phyloP scores from a whole-genome alignment of 805 yeast genomes.

The Yamadazyma phyllophila region DNA sequence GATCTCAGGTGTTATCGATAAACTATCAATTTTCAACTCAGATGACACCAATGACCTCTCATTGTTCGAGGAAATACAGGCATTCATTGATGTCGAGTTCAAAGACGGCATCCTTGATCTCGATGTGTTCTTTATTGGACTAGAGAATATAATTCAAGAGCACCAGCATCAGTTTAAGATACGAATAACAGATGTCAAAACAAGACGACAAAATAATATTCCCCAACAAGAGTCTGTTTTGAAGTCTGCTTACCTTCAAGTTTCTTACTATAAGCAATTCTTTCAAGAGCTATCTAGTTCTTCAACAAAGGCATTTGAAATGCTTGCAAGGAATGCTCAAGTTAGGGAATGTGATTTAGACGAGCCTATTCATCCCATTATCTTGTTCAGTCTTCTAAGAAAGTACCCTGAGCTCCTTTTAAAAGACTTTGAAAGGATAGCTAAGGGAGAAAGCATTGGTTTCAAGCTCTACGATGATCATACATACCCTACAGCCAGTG shows the following conservation, averaged over 20 bases:
- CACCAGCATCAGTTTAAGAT: constrained; percentile 14
- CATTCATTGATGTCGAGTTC: constrained; percentile 16
- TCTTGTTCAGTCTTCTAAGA: constrained; percentile 38
- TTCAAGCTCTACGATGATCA: constrained; percentile 37
- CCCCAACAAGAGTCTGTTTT: constrained; percentile 54
- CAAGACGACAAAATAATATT: constrained; percentile 42
- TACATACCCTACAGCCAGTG: background rate
- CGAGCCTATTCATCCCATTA: constrained; percentile 42
- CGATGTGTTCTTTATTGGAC: constrained; percentile 17
- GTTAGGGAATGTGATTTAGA: constrained; percentile 49
- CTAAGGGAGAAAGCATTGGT: constrained; percentile 45
- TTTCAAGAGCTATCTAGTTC: constrained; percentile 33
- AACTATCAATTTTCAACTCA: constrained; percentile 25
- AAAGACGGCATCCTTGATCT: constrained; percentile 22
- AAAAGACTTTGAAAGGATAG: constrained; percentile 44
- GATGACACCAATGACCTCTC: constrained; percentile 15
- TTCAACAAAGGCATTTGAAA: constrained; percentile 32
- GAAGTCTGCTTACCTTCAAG: constrained; percentile 54
- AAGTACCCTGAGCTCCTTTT: constrained; percentile 32
- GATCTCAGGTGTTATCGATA: constrained; percentile 67
- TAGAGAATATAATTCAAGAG: constrained; percentile 14
- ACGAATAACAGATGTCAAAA: constrained; percentile 53
- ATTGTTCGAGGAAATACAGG: constrained; percentile 24
- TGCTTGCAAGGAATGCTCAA: constrained; percentile 46
- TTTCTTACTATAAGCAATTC: constrained; percentile 55